Evolutionary conservation across 495 filamentous ascomycete species (phyloP), one percentile per base, ranked within the genome.

Genomic region (Rhypophila decipiens): DNA sequence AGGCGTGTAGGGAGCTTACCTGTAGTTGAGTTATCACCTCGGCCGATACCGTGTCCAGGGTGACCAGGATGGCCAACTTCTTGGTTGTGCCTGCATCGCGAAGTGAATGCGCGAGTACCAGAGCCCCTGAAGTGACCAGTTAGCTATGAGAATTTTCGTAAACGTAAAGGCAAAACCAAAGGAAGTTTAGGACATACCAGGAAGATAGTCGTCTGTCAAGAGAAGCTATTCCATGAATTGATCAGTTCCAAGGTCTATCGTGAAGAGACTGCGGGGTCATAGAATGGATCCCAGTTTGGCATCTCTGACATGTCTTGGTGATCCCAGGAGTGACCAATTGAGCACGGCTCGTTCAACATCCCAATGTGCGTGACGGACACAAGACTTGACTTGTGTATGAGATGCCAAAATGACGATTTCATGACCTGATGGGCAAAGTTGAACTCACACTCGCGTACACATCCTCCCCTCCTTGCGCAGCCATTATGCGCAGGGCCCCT

Each of bases 81-180:
- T 88, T 93, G 45, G 69, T 82, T 22, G 93, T 88, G 43, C 88
- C 87, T 57, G 82, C 85, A 84, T 97, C 94, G 67, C 87, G 87
- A 42, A 99, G 72, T 29, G 93, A 96, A 72, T 96, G 89, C 45
- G 88, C 91, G 49, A 99, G 79, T 24, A 99, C 90, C 49, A 90
- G 80, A 47, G 91, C 90, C 64, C 93, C 90, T 91, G 65, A 24
- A 42, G 46, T 34, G 33, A 3, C 12, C 43, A 13, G 55, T 60
- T 50, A 61, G 65, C 44, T 55, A 55, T 27, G 46, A 39, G 20
- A 12, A 23, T 50, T n/a, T 2, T 4, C 43, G 21, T 46, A 47
- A 44, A 12, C 33, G 48, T 42, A 44, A 52, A 47, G 46, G 54
- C 51, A 43, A 49, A 17, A 49, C 20, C 56, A 53, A 34, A 35